Evolutionary conservation across 176 grass and related monocot species (phyloP).

Genomic region (Bonia amplexicaulis): DNA sequence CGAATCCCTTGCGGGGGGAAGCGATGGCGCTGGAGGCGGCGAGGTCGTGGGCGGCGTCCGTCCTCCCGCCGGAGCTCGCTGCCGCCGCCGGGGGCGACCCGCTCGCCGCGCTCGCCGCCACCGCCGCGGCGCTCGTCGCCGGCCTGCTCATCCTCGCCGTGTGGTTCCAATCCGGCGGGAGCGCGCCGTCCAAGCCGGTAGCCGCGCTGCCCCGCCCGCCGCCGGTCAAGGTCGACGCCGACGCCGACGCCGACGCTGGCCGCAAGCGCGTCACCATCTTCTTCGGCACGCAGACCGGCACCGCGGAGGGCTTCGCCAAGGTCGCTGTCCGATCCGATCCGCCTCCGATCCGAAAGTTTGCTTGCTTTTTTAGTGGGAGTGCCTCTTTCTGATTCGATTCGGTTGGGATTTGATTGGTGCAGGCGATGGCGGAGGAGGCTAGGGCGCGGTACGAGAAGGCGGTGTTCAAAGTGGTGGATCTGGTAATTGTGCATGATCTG

Average conservation of each 20-base stretch:
- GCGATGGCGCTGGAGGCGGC: constrained; percentile 52
- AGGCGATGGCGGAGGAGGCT: constrained; percentile 77
- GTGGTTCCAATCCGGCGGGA: constrained; percentile 49
- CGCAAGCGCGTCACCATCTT: constrained; percentile 76
- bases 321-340: constrained; percentile 46
- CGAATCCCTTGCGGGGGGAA: constrained; percentile 16
- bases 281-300: constrained; percentile 98
- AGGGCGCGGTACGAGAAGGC: constrained; percentile 77
- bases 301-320: constrained; percentile 91
- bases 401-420: not conserved
- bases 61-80: constrained; percentile 38
- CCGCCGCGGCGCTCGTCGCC: constrained; percentile 43
- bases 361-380: not conserved
- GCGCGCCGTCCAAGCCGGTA: not conserved
- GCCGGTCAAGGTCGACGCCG: constrained; percentile 34
- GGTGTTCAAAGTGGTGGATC: constrained; percentile 87
- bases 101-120: constrained; percentile 44
- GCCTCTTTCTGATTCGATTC: not conserved
- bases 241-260: constrained; percentile 52
- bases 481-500: constrained; percentile 52
- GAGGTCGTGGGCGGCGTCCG: constrained; percentile 52
- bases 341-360: constrained; percentile 10
- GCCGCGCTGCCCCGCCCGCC: constrained; percentile 24
- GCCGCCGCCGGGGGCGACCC: constrained; percentile 45
- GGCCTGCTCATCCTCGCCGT: constrained; percentile 57